phyloP scores from a whole-genome alignment of 257 asterid genomes.

The Salvia rosmarinus region DNA sequence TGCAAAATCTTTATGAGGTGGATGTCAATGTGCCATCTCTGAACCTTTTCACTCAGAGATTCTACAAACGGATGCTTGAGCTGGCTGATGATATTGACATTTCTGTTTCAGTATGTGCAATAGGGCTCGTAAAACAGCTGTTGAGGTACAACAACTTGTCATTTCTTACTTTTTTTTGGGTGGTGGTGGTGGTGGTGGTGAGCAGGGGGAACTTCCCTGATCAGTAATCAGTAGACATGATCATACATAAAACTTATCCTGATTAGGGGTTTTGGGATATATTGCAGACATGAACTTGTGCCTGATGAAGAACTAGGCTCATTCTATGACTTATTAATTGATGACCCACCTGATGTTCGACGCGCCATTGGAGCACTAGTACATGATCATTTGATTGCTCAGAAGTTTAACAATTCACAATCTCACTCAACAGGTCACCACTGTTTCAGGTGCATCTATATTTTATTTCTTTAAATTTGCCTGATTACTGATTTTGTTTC shows the following conservation, averaged over 20 bases:
- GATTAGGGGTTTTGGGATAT: constrained; percentile 33
- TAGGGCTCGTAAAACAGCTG: constrained; percentile 94
- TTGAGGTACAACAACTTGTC: constrained; percentile 54
- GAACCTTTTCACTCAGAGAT: constrained; percentile 92
- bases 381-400: constrained; percentile 95
- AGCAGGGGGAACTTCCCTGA: background rate
- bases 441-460: constrained; percentile 33
- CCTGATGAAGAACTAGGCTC: constrained; percentile 97
- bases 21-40: constrained; percentile 97
- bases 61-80: constrained; percentile 88
- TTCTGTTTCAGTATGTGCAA: constrained; percentile 97
- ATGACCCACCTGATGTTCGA: constrained; percentile 94
- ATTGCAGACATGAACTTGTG: constrained; percentile 89
- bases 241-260: constrained; percentile 32
- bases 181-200: background rate
- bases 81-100: constrained; percentile 98
- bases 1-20: constrained; percentile 92
- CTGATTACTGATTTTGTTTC: background rate
- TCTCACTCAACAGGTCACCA: constrained; percentile 72
- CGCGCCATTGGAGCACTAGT: constrained; percentile 97
- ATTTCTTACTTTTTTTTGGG: background rate
- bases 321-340: constrained; percentile 83
- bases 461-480: background rate
- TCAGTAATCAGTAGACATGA: constrained; percentile 20
- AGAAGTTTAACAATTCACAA: constrained; percentile 77